Conservation (phyloP, 441 rosid genomes). For the Erodium moschatum region DNA sequence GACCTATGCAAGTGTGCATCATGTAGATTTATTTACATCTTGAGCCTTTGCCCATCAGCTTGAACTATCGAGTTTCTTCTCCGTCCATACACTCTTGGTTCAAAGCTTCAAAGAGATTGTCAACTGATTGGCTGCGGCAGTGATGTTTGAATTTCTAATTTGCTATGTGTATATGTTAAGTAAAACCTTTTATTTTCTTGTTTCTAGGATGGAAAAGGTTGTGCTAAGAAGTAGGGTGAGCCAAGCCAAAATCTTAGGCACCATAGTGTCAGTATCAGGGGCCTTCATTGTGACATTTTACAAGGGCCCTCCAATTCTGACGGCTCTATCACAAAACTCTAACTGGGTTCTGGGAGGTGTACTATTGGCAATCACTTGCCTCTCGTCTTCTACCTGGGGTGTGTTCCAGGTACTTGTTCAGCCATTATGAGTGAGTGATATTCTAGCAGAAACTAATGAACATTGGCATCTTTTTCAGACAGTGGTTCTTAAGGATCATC, state of each 20-base stretch:
- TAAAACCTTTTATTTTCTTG: too few species aligned
- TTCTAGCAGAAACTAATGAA: not conserved
- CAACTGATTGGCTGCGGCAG: too few species aligned
- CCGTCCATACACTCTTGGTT: too few species aligned
- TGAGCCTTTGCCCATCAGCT: too few species aligned
- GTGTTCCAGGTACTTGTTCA: constrained; percentile 31
- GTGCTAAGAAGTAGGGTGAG: constrained; percentile 30
- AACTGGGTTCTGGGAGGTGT: constrained; percentile 42
- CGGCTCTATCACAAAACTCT: constrained; percentile 17
- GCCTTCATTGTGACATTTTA: too few species aligned
- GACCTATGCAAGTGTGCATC: too few species aligned
- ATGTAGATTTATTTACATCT: too few species aligned
- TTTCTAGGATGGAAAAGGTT: constrained; percentile 36
- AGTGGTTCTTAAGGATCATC: constrained; percentile 34
- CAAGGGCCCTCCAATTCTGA: constrained; percentile 14
- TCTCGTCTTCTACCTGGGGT: constrained; percentile 33
- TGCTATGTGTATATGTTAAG: too few species aligned
- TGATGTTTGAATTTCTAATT: too few species aligned
- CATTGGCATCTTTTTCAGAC: constrained; percentile 23
- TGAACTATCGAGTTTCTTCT: too few species aligned
- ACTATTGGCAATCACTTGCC: constrained; percentile 22
- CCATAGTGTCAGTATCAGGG: not conserved
- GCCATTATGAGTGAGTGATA: not conserved
- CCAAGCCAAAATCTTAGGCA: constrained; percentile 31
- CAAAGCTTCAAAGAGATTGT: too few species aligned